phyloP scores from a whole-genome alignment of 2,329 filamentous ascomycete genomes.

The Scopulariopsis brevicaulis region DNA sequence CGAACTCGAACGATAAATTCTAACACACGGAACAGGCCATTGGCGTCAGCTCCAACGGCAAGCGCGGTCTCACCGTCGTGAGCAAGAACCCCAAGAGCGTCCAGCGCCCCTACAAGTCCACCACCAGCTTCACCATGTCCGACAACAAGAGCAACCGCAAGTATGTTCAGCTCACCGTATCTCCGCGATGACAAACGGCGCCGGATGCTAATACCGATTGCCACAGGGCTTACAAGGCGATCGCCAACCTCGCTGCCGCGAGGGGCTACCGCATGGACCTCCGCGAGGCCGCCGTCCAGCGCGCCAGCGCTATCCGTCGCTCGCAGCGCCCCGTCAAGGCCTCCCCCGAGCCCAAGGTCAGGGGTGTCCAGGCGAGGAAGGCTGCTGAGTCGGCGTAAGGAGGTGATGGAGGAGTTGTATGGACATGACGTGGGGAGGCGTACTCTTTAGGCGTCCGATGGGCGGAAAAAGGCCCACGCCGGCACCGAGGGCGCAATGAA shows the following conservation, averaged over 20 bases:
- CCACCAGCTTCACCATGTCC: conserved; percentile 57
- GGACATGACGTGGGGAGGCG: background rate
- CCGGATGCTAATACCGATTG: conserved; percentile 1
- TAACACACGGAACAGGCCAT: conserved; percentile 49
- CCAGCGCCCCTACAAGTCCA: conserved; percentile 61
- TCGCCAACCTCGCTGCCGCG: conserved; percentile 76
- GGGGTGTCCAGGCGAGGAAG: conserved; percentile 71
- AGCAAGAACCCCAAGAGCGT: conserved; percentile 70
- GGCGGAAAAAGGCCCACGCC: background rate
- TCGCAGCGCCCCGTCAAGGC: conserved; percentile 73
- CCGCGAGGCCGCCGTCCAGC: conserved; percentile 67
- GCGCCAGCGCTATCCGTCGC: conserved; percentile 74
- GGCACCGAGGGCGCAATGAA: background rate
- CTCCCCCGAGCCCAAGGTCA: conserved; percentile 58
- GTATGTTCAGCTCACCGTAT: conserved; percentile 12
- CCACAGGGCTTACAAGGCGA: conserved; percentile 71
- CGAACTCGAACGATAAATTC: background rate
- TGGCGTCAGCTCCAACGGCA: conserved; percentile 63
- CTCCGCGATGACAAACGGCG: background rate
- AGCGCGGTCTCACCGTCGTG: conserved; percentile 69
- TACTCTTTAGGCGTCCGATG: background rate
- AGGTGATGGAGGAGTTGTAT: background rate
- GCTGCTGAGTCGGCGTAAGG: conserved; percentile 31
- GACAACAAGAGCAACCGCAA: conserved; percentile 68
- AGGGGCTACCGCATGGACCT: conserved; percentile 75